Conservation (phyloP, 208 protist genomes). For the Leptomonas pyrrhocoris region DNA sequence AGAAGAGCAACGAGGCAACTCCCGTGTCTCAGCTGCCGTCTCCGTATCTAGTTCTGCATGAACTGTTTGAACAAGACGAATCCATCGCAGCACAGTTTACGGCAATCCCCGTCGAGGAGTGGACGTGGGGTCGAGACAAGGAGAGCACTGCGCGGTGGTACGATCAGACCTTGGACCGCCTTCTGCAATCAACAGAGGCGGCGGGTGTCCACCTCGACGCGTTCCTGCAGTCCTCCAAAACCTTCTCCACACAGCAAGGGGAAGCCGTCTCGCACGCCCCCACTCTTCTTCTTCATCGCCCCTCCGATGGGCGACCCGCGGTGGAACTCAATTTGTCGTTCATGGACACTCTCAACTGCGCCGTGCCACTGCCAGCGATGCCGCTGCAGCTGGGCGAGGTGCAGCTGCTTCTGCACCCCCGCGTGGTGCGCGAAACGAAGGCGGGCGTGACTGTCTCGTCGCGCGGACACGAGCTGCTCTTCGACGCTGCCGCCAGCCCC, state of each 20-base stretch:
- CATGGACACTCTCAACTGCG: neutral
- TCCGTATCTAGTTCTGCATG: constrained; percentile 7
- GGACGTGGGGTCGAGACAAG: constrained; percentile 32
- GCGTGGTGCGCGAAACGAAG: neutral
- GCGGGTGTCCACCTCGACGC: constrained; percentile 22
- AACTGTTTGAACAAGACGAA: constrained; percentile 13
- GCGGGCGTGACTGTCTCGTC: neutral
- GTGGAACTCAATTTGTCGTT: constrained; percentile 24
- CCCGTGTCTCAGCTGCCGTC: neutral
- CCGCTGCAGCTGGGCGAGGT: constrained; percentile 59
- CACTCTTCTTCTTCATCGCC: constrained; percentile 45
- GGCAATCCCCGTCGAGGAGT: constrained; percentile 38
- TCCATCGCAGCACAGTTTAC: constrained; percentile 5
- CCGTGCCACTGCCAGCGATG: constrained; percentile 42
- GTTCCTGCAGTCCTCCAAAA: constrained; percentile 27
- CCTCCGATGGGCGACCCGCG: constrained; percentile 32
- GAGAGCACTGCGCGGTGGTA: constrained; percentile 51
- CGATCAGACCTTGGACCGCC: constrained; percentile 35
- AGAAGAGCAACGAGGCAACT: neutral
- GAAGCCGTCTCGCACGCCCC: constrained; percentile 23
- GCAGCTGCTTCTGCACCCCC: constrained; percentile 23
- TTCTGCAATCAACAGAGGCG: constrained; percentile 14
- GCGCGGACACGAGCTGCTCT: constrained; percentile 33
- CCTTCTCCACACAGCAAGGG: constrained; percentile 7
- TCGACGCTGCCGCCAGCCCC: constrained; percentile 45